These are phyloP conservation scores for Ustilago bromivora DNA, from an alignment of 1,284 basidiomycete genomes.

Conservation along the genomic window DNA sequence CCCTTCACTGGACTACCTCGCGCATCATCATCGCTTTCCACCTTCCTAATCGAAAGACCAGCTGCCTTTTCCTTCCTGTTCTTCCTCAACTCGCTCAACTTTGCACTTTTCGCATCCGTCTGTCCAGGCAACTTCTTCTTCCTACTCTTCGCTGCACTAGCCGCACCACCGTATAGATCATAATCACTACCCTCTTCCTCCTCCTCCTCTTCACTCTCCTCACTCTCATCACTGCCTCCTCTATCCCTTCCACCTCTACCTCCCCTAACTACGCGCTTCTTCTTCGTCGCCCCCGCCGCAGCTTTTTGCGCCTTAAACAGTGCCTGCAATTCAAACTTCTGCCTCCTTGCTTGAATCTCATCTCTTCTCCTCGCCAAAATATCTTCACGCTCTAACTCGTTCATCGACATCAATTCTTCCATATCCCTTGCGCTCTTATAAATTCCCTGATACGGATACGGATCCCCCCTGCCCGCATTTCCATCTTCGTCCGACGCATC, in stretches of 20 bases:
- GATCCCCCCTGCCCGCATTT: not conserved
- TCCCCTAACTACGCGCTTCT: conserved; percentile 25
- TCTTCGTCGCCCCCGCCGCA: conserved; percentile 51
- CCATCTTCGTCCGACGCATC: conserved; percentile 12
- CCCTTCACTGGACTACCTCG: not conserved
- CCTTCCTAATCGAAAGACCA: conserved; percentile 14
- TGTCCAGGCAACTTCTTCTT: conserved; percentile 77
- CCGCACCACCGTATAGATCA: conserved; percentile 72
- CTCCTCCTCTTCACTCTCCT: conserved; percentile 79
- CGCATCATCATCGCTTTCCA: conserved; percentile 43
- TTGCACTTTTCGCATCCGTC: conserved; percentile 55
- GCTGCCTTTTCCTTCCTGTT: conserved; percentile 52
- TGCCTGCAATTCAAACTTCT: conserved; percentile 80
- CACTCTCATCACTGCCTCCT: conserved; percentile 73
- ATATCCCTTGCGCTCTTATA: conserved; percentile 86
- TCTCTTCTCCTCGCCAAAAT: conserved; percentile 83
- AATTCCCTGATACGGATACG: conserved; percentile 88
- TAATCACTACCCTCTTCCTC: conserved; percentile 79
- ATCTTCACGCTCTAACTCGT: conserved; percentile 88
- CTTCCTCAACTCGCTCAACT: conserved; percentile 57
- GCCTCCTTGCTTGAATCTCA: conserved; percentile 81
- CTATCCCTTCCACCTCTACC: conserved; percentile 62
- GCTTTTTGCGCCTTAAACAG: conserved; percentile 79
- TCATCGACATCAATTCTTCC: conserved; percentile 80
- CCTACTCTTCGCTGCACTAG: conserved; percentile 81